These are phyloP conservation scores for Catharanthus roseus DNA, from an alignment of 257 asterid species.

Conservation along the genomic window DNA sequence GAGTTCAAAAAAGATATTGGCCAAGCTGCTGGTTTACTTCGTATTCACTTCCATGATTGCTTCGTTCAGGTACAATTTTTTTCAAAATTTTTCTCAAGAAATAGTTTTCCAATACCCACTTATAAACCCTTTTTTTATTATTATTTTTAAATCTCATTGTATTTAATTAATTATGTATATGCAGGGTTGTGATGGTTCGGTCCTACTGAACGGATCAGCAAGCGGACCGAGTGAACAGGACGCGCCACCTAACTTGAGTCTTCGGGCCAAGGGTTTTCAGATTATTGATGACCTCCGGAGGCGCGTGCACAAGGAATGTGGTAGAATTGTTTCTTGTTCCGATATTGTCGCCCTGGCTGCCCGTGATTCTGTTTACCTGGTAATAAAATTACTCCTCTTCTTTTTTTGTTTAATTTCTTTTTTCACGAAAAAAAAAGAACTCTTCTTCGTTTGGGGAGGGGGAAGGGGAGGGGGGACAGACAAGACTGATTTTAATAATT, in stretches of 20 bases:
- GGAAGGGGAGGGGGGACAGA: no score
- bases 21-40: constrained; percentile 78
- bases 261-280: constrained; percentile 17
- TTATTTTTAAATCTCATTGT: no score
- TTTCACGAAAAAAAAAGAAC: no score
- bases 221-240: constrained; percentile 31
- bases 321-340: constrained; percentile 25
- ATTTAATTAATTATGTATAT: neutral
- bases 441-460: no score
- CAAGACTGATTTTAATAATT: no score
- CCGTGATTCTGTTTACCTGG: constrained; percentile 26
- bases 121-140: neutral
- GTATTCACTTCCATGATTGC: constrained; percentile 72
- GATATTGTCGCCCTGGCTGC: constrained; percentile 26
- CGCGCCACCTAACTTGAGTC: constrained; percentile 28
- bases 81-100: no score
- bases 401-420: no score
- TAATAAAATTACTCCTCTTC: neutral
- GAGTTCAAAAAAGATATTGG: constrained; percentile 46
- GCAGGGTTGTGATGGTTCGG: constrained; percentile 34
- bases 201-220: constrained; percentile 27
- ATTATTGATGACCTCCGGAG: constrained; percentile 25
- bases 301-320: constrained; percentile 17
- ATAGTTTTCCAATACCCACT: no score
- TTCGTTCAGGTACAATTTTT: constrained; percentile 38